Percentiles rank a stretch among this genome's conserved stretches.
Evolutionary conservation across 345 rosid genomes (phyloP).

Genomic region (Pseudoturritis turrita): DNA sequence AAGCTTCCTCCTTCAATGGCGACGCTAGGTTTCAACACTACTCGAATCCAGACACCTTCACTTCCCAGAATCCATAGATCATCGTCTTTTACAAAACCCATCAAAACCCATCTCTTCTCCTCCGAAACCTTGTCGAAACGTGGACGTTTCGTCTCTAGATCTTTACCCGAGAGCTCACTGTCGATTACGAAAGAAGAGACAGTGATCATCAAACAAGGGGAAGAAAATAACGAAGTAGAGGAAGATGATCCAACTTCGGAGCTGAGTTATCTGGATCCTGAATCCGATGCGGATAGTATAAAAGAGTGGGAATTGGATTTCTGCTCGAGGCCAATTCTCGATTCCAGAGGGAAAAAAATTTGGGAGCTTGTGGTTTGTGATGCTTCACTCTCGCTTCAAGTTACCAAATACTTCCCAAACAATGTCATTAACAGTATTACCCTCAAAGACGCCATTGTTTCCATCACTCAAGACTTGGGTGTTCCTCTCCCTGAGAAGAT

Average conservation of each 20-base stretch:
- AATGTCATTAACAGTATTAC: conserved; percentile 92
- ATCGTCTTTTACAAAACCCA: conserved; percentile 36
- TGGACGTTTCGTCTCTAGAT: conserved; percentile 32
- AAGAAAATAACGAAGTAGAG: conserved; percentile 15
- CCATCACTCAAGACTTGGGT: conserved; percentile 61
- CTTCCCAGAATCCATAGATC: conserved; percentile 34
- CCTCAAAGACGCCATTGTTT: conserved; percentile 65
- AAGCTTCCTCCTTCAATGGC: conserved; percentile 55
- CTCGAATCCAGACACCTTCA: conserved; percentile 45
- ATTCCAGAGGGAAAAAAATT: conserved; percentile 78
- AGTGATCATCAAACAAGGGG: conserved; percentile 27
- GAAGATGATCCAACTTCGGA: conserved; percentile 80
- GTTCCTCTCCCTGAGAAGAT: conserved; percentile 73
- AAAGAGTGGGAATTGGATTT: conserved; percentile 92
- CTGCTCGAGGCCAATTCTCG: conserved; percentile 92
- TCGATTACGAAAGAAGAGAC: conserved; percentile 47
- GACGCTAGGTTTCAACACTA: conserved; percentile 64
- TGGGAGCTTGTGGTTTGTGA: conserved; percentile 98
- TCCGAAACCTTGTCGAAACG: conserved; percentile 26
- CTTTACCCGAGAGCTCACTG: conserved; percentile 46
- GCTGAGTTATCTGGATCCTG: conserved; percentile 70
- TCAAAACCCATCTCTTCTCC: conserved; percentile 26
- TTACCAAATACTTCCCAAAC: conserved; percentile 82
- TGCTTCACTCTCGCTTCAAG: conserved; percentile 77
- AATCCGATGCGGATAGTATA: conserved; percentile 66